A percentile compares a stretch with the other conserved stretches of the same genome.
These are phyloP conservation scores for Dipteronia dyeriana DNA, from an alignment of 345 rosid species.

Conservation along the genomic window DNA sequence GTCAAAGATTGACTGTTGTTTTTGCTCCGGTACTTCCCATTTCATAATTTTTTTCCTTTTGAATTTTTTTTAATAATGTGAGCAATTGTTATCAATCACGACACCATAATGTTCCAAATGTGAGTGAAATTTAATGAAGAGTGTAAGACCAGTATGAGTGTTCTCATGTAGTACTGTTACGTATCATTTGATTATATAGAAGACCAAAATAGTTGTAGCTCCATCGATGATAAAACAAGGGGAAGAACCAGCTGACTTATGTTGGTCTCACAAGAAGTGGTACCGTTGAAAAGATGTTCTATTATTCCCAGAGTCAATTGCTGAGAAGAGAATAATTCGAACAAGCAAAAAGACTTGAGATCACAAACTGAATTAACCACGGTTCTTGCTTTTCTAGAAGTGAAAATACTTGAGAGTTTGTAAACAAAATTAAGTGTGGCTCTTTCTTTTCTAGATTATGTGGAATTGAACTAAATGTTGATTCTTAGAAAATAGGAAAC, in stretches of 20 bases:
- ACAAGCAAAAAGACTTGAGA: neutral
- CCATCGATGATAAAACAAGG: neutral
- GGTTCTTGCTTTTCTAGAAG: neutral
- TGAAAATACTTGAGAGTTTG: neutral
- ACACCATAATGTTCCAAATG: neutral
- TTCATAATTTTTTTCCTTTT: neutral
- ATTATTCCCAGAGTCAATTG: neutral
- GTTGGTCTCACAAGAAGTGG: neutral
- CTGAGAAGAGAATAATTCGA: neutral
- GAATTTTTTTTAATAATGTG: neutral
- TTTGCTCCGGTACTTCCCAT: constrained; percentile 67
- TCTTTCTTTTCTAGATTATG: neutral
- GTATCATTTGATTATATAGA: neutral
- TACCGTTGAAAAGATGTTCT: neutral
- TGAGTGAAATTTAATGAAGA: neutral
- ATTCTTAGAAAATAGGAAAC: neutral
- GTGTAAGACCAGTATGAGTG: neutral
- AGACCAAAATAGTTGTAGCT: neutral
- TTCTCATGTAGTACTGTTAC: neutral
- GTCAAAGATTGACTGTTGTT: constrained; percentile 60
- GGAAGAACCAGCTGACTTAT: neutral
- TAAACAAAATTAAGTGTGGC: neutral
- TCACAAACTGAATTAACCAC: neutral
- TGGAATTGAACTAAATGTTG: neutral
- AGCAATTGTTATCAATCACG: neutral